phyloP scores from a whole-genome alignment of 2,329 filamentous ascomycete species.

The Proliferodiscus dingleyae region DNA sequence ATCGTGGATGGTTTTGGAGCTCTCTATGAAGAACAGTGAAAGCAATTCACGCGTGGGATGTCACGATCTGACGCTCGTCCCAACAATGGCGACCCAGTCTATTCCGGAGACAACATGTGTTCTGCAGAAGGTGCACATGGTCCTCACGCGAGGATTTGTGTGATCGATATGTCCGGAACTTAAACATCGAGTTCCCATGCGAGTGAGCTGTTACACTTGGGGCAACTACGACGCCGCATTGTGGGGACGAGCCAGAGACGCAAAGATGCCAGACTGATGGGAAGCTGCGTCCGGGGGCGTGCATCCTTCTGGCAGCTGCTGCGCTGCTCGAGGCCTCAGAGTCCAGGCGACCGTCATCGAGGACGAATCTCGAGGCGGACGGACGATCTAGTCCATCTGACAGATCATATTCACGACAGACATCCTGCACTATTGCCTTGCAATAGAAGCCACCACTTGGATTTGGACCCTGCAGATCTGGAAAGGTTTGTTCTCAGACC shows the following conservation, averaged over 20 bases:
- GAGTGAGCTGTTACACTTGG: background rate
- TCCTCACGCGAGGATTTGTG: background rate
- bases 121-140: too few relatives aligned
- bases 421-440: slow-evolving; percentile 3
- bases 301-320: background rate
- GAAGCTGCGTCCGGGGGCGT: background rate
- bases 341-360: slow-evolving; percentile 1
- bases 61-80: too few relatives aligned
- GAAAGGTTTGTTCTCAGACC: slow-evolving; percentile 12
- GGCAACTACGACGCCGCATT: too few relatives aligned
- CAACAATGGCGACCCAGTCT: too few relatives aligned
- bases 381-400: slow-evolving; percentile 11
- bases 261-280: background rate
- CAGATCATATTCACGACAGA: slow-evolving; percentile 7
- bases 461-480: slow-evolving; percentile 11
- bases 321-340: background rate
- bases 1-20: background rate
- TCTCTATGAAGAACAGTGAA: too few relatives aligned
- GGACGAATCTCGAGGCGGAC: slow-evolving; percentile 10
- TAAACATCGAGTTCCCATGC: background rate
- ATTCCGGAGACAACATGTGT: too few relatives aligned
- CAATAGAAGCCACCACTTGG: background rate
- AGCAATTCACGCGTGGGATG: too few relatives aligned
- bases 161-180: background rate
- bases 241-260: background rate